Conservation (phyloP, 164 flowering plant genomes). For the Buxus sempervirens region DNA sequence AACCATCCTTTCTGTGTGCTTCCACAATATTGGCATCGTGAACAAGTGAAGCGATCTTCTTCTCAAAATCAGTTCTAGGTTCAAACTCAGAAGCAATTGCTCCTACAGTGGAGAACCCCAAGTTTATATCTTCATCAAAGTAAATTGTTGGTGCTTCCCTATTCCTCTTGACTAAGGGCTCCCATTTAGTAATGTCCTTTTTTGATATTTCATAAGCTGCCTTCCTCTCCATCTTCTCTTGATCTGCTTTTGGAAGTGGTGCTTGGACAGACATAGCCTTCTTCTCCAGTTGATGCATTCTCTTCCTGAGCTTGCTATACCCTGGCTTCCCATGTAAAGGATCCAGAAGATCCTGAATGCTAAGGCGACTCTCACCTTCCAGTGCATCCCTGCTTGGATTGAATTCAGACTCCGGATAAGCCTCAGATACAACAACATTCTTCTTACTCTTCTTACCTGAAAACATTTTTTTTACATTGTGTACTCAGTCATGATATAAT, state of each 20-base stretch:
- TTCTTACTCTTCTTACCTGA: constrained; percentile 54
- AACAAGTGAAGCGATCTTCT: constrained; percentile 64
- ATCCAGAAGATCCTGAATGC: constrained; percentile 66
- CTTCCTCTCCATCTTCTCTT: constrained; percentile 61
- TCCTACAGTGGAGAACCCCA: constrained; percentile 78
- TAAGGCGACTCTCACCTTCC: constrained; percentile 51
- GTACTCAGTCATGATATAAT: background rate
- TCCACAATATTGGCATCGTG: constrained; percentile 53
- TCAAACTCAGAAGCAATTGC: constrained; percentile 79
- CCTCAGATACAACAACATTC: constrained; percentile 44
- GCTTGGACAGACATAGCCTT: constrained; percentile 48
- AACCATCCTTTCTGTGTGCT: constrained; percentile 78
- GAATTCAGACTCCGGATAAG: constrained; percentile 69
- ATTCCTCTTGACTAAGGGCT: constrained; percentile 66
- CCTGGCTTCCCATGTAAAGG: constrained; percentile 61
- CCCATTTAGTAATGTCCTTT: constrained; percentile 74
- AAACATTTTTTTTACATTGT: background rate
- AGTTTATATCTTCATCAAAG: constrained; percentile 51
- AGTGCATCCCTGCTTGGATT: constrained; percentile 63
- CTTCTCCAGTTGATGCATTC: constrained; percentile 42
- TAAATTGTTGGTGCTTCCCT: constrained; percentile 74
- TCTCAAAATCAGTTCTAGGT: constrained; percentile 85
- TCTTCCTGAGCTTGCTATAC: constrained; percentile 57
- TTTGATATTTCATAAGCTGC: constrained; percentile 54
- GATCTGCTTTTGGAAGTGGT: constrained; percentile 64